Evolutionary conservation across 2,329 filamentous ascomycete species (phyloP).

Genomic region (Trichoderma polysporum): DNA sequence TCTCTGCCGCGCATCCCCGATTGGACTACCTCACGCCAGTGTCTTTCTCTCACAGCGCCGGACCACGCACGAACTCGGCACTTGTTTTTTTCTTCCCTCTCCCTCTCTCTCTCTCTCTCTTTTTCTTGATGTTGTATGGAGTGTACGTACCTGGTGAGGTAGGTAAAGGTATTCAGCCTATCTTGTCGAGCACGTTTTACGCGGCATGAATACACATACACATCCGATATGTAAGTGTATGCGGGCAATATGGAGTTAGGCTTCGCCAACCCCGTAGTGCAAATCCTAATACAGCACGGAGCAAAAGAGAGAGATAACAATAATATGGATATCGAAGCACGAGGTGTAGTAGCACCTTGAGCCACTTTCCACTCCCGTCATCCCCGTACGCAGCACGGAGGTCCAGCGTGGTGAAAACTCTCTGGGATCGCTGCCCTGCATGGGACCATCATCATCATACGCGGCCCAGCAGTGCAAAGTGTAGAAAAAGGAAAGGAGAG

Average conservation of each 20-base stretch:
- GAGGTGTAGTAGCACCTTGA: background rate
- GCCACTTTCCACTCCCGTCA: slow-evolving; percentile 4
- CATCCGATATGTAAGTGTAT: background rate
- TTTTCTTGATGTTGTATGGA: too few species aligned
- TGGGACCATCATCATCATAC: background rate
- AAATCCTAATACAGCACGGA: background rate
- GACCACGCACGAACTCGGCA: background rate
- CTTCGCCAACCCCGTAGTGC: background rate
- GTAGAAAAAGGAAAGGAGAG: background rate
- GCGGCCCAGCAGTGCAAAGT: background rate
- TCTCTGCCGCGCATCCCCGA: slow-evolving; percentile 5
- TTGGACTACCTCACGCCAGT: background rate
- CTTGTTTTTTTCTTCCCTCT: background rate
- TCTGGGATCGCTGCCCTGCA: slow-evolving; percentile 2
- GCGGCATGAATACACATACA: background rate
- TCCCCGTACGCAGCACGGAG: background rate
- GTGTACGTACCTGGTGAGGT: too few species aligned
- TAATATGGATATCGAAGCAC: background rate
- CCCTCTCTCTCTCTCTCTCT: background rate
- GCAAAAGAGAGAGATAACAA: background rate
- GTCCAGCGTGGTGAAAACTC: background rate
- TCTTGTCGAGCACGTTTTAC: background rate
- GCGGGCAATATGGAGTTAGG: background rate
- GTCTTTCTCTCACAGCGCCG: background rate
- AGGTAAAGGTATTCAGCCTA: background rate